phyloP scores from a whole-genome alignment of 1,284 basidiomycete genomes.

The Pisolithus thermaeus region DNA sequence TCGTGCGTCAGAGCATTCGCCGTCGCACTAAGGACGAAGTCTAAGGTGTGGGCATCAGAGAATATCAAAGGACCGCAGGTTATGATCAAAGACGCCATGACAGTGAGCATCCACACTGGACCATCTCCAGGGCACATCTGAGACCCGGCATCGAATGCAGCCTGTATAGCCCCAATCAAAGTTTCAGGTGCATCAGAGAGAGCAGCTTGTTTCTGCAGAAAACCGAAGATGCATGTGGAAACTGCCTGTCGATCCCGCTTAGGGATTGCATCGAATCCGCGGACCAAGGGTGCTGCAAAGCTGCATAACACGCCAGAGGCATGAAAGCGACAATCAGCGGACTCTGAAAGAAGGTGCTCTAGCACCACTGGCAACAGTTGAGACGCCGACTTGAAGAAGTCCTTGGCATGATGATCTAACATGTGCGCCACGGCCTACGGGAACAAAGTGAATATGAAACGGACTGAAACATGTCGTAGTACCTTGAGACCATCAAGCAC shows the following conservation, averaged over 20 bases:
- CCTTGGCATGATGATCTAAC: conserved; percentile 26
- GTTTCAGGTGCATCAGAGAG: conserved; percentile 5
- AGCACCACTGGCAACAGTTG: conserved; percentile 35
- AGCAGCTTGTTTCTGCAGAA: conserved; percentile 24
- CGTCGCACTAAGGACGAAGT: conserved; percentile 35
- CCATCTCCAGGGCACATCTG: conserved; percentile 24
- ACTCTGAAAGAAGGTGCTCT: conserved; percentile 28
- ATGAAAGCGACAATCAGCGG: conserved; percentile 30
- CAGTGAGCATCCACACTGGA: conserved; percentile 30
- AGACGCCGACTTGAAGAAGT: conserved; percentile 30
- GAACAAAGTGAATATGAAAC: conserved; percentile 2
- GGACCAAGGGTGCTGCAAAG: conserved; percentile 31
- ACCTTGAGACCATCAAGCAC: conserved; percentile 42
- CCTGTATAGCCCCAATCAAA: conserved; percentile 17
- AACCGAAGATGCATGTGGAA: conserved; percentile 20
- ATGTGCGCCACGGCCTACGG: conserved; percentile 38
- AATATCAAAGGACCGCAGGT: conserved; percentile 44
- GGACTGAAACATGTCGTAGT: background rate
- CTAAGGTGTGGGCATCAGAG: conserved; percentile 33
- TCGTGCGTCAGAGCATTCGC: conserved; percentile 28
- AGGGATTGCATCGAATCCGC: conserved; percentile 9
- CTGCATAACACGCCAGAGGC: conserved; percentile 37
- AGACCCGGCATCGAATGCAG: conserved; percentile 21
- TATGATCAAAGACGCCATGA: conserved; percentile 43
- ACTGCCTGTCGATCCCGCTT: conserved; percentile 8